Evolutionary conservation across 2,329 filamentous ascomycete species (phyloP).

Genomic region (Penicillium sp.): DNA sequence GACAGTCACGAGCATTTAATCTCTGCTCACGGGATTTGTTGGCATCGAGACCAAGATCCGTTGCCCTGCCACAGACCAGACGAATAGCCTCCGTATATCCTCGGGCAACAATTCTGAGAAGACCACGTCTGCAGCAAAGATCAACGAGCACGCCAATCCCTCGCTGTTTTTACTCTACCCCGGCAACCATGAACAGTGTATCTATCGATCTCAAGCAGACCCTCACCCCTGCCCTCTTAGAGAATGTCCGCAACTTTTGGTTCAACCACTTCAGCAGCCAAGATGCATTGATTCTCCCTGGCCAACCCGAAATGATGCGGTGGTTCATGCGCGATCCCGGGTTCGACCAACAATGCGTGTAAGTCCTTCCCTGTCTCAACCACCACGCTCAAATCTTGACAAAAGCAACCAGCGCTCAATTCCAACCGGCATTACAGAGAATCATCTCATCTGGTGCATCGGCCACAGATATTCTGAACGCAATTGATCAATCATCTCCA

Average conservation of each 20-base stretch:
- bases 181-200: conserved; percentile 3
- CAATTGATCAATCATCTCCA: conserved; percentile 12
- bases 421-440: conserved; percentile 17
- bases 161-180: conserved; percentile 5
- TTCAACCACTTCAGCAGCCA: conserved; percentile 21
- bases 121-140: not conserved
- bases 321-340: conserved; percentile 19
- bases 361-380: not conserved
- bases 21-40: not conserved
- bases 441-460: conserved; percentile 16
- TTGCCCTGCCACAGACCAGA: not conserved
- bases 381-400: not conserved
- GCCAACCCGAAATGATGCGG: conserved; percentile 16
- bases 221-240: conserved; percentile 18
- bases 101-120: not conserved
- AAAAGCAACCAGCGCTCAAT: conserved; percentile 12
- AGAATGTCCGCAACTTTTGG: conserved; percentile 23
- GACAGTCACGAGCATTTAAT: not conserved
- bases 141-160: not conserved
- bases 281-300: conserved; percentile 17
- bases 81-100: not conserved
- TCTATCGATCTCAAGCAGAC: conserved; percentile 10
- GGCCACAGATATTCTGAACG: conserved; percentile 14
- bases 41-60: not conserved
- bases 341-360: conserved; percentile 23